phyloP scores from a whole-genome alignment of 257 asterid species.

The Dorcoceras hygrometricum region DNA sequence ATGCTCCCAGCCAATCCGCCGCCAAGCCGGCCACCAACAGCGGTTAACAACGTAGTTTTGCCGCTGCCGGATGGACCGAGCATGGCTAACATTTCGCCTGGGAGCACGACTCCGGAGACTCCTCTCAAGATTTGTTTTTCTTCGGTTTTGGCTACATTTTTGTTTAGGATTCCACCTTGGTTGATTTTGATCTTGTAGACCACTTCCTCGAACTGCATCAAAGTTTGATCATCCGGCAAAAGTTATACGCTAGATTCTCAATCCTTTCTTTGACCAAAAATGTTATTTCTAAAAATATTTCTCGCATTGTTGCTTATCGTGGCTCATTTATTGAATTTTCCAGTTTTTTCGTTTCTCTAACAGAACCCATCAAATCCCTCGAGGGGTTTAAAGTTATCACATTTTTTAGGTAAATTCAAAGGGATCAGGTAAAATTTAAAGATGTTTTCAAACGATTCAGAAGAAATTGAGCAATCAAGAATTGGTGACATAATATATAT shows the following conservation, averaged over 20 bases:
- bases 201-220: slow-evolving; percentile 58
- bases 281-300: no score
- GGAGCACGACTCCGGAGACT: slow-evolving; percentile 43
- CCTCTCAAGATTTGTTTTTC: slow-evolving; percentile 53
- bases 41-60: slow-evolving; percentile 63
- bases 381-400: neutral
- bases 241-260: no score
- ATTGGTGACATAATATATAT: no score
- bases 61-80: slow-evolving; percentile 78
- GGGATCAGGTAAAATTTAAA: no score
- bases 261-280: no score
- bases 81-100: slow-evolving; percentile 70
- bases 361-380: neutral
- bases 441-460: no score
- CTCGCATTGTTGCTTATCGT: no score
- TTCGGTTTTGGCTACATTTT: slow-evolving; percentile 21
- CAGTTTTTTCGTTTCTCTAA: neutral
- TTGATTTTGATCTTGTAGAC: slow-evolving; percentile 35
- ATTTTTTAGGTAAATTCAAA: no score
- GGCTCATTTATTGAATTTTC: neutral
- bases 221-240: neutral
- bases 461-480: no score
- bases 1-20: slow-evolving; percentile 39
- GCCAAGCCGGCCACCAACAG: slow-evolving; percentile 55
- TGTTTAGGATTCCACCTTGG: slow-evolving; percentile 24